Conservation (phyloP, 73 alveolate genomes). For the Blepharisma japonicum region DNA sequence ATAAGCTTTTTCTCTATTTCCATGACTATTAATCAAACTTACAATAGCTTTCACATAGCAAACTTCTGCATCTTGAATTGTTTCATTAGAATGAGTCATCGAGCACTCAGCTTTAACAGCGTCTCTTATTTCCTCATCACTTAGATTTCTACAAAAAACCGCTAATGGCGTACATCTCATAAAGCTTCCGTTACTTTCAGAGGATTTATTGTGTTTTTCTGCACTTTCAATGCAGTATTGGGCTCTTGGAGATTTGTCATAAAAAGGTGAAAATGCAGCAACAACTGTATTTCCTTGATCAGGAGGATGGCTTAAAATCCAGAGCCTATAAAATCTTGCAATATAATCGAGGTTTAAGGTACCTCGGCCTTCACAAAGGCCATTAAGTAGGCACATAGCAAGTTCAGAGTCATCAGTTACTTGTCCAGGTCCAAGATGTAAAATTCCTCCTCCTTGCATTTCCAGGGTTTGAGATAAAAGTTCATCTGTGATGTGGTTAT, state of each 20-base stretch:
- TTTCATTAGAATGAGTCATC: conserved; percentile 41
- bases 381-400: conserved; percentile 68
- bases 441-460: conserved; percentile 48
- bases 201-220: conserved; percentile 32
- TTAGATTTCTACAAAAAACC: conserved; percentile 57
- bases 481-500: neutral
- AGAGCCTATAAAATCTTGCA: conserved; percentile 57
- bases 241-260: neutral
- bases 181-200: conserved; percentile 77
- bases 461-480: conserved; percentile 30
- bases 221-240: neutral
- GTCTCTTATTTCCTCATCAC: conserved; percentile 42
- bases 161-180: conserved; percentile 83
- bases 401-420: conserved; percentile 84
- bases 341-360: conserved; percentile 47
- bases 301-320: conserved; percentile 46
- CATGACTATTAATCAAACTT: conserved; percentile 24
- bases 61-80: conserved; percentile 14
- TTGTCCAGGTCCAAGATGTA: conserved; percentile 59
- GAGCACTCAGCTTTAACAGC: conserved; percentile 39
- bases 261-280: neutral
- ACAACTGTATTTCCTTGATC: conserved; percentile 32
- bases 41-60: conserved; percentile 35
- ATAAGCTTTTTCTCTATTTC: neutral
- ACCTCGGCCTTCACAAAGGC: conserved; percentile 52